Evolutionary conservation across 2,329 filamentous ascomycete genomes (phyloP).

Genomic region (Tympanopsis confertula): DNA sequence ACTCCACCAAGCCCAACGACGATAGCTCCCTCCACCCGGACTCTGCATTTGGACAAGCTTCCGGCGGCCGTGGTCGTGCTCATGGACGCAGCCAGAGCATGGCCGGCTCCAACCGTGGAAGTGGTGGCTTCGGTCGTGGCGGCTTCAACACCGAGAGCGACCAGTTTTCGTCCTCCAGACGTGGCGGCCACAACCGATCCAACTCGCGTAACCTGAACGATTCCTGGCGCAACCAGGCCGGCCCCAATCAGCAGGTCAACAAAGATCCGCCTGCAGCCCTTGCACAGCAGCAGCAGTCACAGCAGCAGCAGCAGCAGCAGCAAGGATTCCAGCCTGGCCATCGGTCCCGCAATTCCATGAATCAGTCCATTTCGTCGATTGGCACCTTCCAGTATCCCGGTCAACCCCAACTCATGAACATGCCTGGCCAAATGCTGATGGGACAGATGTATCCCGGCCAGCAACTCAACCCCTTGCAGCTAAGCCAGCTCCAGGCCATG

Average conservation of each 20-base stretch:
- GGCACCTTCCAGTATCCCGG: constrained; percentile 80
- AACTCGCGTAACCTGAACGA: constrained; percentile 91
- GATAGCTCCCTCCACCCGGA: constrained; percentile 26
- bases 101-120: constrained; percentile 60
- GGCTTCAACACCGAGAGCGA: constrained; percentile 45
- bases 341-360: constrained; percentile 16
- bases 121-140: constrained; percentile 58
- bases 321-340: constrained; percentile 41
- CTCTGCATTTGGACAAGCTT: constrained; percentile 20
- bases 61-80: constrained; percentile 43
- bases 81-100: constrained; percentile 83
- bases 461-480: constrained; percentile 5
- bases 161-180: constrained; percentile 65
- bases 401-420: constrained; percentile 77
- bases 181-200: constrained; percentile 64
- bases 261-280: neutral
- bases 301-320: constrained; percentile 32
- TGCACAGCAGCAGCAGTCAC: constrained; percentile 21
- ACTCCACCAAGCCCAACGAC: constrained; percentile 15
- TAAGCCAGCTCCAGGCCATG: constrained; percentile 75
- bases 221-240: constrained; percentile 82
- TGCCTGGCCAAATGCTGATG: constrained; percentile 74
- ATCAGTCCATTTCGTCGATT: constrained; percentile 72
- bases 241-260: no score
- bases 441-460: constrained; percentile 76